Conservation (phyloP, 148 eudicot species). For the Arbutus unedo region DNA sequence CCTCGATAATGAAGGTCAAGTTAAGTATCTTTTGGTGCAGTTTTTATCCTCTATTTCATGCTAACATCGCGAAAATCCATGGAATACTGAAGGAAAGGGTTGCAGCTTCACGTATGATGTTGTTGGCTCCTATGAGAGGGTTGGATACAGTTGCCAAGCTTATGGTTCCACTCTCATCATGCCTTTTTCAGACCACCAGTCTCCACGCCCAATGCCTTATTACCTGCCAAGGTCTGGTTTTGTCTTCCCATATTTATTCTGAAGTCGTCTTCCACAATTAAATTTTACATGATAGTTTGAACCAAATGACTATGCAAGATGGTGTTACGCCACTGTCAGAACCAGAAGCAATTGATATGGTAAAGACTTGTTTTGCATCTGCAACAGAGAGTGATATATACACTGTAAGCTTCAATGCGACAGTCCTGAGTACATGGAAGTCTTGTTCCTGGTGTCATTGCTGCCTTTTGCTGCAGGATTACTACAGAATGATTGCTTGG, state of each 20-base stretch:
- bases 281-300: background rate
- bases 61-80: constrained; percentile 11
- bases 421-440: constrained; percentile 53
- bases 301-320: constrained; percentile 41
- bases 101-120: constrained; percentile 98
- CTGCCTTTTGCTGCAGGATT: background rate
- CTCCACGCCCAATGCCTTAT: constrained; percentile 84
- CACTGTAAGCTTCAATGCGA: constrained; percentile 58
- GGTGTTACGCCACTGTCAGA: constrained; percentile 93
- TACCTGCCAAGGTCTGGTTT: constrained; percentile 65
- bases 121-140: constrained; percentile 95
- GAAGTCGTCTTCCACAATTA: background rate
- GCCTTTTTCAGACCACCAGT: constrained; percentile 95
- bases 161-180: constrained; percentile 90
- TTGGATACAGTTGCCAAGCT: constrained; percentile 96
- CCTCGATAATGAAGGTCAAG: constrained; percentile 77
- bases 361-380: constrained; percentile 93
- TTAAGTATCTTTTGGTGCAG: background rate
- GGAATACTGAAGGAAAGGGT: constrained; percentile 66
- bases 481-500: background rate
- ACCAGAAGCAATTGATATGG: constrained; percentile 89
- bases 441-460: background rate
- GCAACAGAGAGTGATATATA: constrained; percentile 98
- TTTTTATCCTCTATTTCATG: constrained; percentile 6
- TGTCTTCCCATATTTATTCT: background rate